Conservation (phyloP, 2,329 filamentous ascomycete species). For the Fusarium sp. region DNA sequence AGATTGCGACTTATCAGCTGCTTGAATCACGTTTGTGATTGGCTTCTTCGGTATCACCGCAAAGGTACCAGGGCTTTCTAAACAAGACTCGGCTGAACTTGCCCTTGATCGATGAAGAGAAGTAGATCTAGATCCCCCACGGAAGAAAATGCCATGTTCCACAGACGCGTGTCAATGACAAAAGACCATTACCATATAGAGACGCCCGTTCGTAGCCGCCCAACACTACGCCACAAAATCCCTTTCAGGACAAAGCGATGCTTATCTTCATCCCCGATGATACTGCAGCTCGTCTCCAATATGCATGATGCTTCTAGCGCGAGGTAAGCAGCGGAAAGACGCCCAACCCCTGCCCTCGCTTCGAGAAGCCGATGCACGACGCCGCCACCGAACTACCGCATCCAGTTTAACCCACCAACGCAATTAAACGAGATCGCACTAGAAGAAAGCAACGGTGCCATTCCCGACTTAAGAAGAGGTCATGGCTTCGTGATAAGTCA, state of each 20-base stretch:
- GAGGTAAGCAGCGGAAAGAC: not conserved
- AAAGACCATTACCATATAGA: not conserved
- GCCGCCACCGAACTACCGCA: not conserved
- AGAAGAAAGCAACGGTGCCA: slow-evolving; percentile 22
- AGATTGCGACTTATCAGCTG: not conserved
- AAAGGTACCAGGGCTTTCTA: not conserved
- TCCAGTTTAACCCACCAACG: not conserved
- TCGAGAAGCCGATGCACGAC: slow-evolving; percentile 11
- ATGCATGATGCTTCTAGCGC: slow-evolving; percentile 19
- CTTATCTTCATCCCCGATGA: not conserved
- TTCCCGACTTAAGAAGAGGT: slow-evolving; percentile 15
- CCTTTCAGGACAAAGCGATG: not conserved
- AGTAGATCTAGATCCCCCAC: not conserved
- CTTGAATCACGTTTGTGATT: not conserved
- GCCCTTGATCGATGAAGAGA: not conserved
- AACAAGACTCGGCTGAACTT: not conserved
- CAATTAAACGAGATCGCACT: slow-evolving; percentile 12
- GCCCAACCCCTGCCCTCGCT: slow-evolving; percentile 2
- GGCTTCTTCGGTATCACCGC: not conserved
- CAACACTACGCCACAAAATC: not conserved
- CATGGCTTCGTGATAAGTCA: not conserved
- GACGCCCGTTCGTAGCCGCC: not conserved
- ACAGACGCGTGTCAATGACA: not conserved
- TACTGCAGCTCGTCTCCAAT: not conserved
- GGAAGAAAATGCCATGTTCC: not conserved